A percentile compares a stretch with the other conserved stretches of the same genome.
phyloP scores from a whole-genome alignment of 768 basidiomycete species.

The Russula foetens region DNA sequence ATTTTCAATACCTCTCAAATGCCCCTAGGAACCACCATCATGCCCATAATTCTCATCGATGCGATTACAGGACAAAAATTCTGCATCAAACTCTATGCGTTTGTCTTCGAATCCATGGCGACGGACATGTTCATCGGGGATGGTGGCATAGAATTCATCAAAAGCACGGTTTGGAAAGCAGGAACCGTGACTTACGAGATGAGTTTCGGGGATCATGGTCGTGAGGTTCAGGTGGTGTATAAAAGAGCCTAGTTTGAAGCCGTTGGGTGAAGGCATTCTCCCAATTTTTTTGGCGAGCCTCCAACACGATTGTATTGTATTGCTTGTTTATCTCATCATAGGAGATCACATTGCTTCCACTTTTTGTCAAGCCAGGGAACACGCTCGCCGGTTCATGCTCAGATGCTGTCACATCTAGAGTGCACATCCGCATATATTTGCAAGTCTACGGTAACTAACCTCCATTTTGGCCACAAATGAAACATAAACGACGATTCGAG shows the following conservation, averaged over 20 bases:
- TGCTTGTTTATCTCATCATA: no score
- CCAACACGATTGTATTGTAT: no score
- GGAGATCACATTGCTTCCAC: no score
- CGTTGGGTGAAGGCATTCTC: no score
- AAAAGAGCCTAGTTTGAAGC: neutral
- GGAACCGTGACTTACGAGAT: neutral
- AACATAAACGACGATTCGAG: no score
- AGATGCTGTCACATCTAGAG: no score
- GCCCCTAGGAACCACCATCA: neutral
- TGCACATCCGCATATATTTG: no score
- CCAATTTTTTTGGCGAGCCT: no score
- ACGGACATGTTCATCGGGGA: neutral
- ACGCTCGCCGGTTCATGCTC: no score
- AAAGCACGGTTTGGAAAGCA: neutral
- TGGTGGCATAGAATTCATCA: neutral
- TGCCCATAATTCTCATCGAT: neutral
- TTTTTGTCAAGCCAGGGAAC: no score
- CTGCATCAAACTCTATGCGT: neutral
- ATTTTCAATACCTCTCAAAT: neutral
- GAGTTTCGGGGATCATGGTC: neutral
- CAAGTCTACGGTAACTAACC: no score
- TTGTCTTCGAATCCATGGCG: neutral
- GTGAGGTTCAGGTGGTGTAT: neutral
- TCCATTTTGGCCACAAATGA: no score
- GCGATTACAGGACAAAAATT: neutral